A percentile compares a stretch with the other conserved stretches of the same genome.
phyloP scores from a whole-genome alignment of 352 stramenopile genomes.

The Phytophthora sp. region DNA sequence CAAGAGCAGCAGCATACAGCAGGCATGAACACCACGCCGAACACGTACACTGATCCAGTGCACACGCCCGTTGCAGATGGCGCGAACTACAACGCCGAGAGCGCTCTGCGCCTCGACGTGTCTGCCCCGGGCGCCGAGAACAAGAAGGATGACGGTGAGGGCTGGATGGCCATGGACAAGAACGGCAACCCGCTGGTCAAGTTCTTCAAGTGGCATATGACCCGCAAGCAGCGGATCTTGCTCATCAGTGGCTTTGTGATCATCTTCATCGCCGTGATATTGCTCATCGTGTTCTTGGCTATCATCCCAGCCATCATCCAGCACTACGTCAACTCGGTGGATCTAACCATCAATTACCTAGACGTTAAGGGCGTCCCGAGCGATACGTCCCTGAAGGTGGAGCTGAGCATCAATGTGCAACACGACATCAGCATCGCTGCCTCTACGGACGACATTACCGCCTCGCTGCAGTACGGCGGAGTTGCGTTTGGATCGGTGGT shows the following conservation, averaged over 20 bases:
- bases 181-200: conserved; percentile 36
- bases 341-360: conserved; percentile 68
- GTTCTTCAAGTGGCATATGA: conserved; percentile 65
- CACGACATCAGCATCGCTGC: conserved; percentile 51
- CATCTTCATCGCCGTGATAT: conserved; percentile 45
- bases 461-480: conserved; percentile 49
- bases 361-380: conserved; percentile 57
- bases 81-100: conserved; percentile 38
- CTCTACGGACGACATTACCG: conserved; percentile 58
- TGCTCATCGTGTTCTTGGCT: conserved; percentile 72
- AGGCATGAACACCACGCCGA: conserved; percentile 31
- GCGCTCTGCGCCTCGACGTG: conserved; percentile 35
- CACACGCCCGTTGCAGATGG: conserved; percentile 33
- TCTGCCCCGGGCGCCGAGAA: conserved; percentile 31
- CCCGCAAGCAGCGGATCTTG: conserved; percentile 55
- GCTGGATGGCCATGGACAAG: conserved; percentile 23
- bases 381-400: conserved; percentile 46
- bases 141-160: conserved; percentile 45
- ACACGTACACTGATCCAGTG: conserved; percentile 27
- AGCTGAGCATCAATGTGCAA: conserved; percentile 61
- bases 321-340: conserved; percentile 60
- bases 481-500: conserved; percentile 52
- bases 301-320: conserved; percentile 68
- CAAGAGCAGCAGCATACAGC: conserved; percentile 7
- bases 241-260: conserved; percentile 51